phyloP scores from a whole-genome alignment of 257 asterid genomes.

The Vinca minor region DNA sequence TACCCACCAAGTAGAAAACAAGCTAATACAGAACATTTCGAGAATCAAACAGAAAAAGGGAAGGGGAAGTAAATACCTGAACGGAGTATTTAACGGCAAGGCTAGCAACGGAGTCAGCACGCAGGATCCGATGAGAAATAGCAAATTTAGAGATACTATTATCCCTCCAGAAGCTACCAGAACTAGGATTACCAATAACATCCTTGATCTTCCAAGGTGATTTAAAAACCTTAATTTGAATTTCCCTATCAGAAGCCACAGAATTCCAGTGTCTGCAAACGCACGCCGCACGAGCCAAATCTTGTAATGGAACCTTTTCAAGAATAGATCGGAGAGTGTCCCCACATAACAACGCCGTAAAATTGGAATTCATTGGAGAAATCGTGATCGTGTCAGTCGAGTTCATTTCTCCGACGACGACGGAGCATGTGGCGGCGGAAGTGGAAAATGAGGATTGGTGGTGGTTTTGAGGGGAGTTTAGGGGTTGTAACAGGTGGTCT shows the following conservation, averaged over 20 bases:
- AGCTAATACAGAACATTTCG: background rate
- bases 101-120: constrained; percentile 72
- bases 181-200: constrained; percentile 70
- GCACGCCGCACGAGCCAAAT: constrained; percentile 83
- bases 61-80: constrained; percentile 67
- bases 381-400: constrained; percentile 26
- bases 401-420: constrained; percentile 1
- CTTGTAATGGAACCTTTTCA: constrained; percentile 51
- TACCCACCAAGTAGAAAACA: background rate
- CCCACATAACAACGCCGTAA: constrained; percentile 61
- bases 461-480: background rate
- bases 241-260: constrained; percentile 72
- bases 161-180: constrained; percentile 86
- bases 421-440: constrained; percentile 17
- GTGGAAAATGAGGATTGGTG: background rate
- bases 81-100: constrained; percentile 95
- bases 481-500: constrained; percentile 23
- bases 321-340: constrained; percentile 79
- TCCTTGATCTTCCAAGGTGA: constrained; percentile 78
- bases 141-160: constrained; percentile 76
- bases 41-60: background rate
- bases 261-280: constrained; percentile 67
- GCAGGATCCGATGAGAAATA: constrained; percentile 62
- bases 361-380: constrained; percentile 85
- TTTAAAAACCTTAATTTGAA: constrained; percentile 63